Evolutionary conservation across 768 basidiomycete species (phyloP).

Genomic region (Boletus tomentosulus): DNA sequence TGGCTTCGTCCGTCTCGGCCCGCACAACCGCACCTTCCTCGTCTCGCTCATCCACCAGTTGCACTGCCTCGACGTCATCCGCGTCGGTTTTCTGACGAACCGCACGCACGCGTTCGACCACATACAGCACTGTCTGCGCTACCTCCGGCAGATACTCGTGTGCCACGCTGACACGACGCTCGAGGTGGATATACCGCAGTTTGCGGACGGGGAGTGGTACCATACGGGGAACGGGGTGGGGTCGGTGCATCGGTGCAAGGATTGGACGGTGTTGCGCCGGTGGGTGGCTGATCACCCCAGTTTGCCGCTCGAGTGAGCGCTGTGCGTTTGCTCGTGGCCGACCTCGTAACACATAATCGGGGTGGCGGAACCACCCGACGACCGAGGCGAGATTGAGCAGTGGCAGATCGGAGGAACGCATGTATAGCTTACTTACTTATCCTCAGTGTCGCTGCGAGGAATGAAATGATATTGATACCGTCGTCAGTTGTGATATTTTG

Average conservation of each 20-base stretch:
- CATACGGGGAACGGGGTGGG: conserved; percentile 31
- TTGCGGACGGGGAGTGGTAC: conserved; percentile 19
- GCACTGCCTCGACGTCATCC: conserved; percentile 42
- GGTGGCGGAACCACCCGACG: background rate
- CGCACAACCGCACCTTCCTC: conserved; percentile 31
- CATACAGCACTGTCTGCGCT: conserved; percentile 37
- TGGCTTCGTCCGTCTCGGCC: conserved; percentile 34
- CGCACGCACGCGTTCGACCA: conserved; percentile 26
- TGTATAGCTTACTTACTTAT: too few species aligned
- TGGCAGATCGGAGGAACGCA: too few species aligned
- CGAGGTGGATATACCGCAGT: conserved; percentile 30
- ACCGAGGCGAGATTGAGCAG: background rate
- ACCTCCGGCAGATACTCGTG: conserved; percentile 35
- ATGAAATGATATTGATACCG: background rate
- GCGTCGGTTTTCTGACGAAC: conserved; percentile 25
- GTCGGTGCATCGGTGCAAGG: conserved; percentile 30
- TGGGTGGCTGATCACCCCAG: conserved; percentile 29
- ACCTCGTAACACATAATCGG: background rate
- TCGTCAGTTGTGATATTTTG: too few species aligned
- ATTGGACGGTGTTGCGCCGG: conserved; percentile 31
- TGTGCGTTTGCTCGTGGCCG: background rate
- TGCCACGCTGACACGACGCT: conserved; percentile 39
- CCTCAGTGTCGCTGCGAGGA: too few species aligned
- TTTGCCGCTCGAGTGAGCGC: conserved; percentile 16
- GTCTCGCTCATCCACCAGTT: conserved; percentile 45